A percentile compares a stretch with the other conserved stretches of the same genome.
Evolutionary conservation across 495 filamentous ascomycete genomes (phyloP).

Genomic region (Aspergillus haitiensis): DNA sequence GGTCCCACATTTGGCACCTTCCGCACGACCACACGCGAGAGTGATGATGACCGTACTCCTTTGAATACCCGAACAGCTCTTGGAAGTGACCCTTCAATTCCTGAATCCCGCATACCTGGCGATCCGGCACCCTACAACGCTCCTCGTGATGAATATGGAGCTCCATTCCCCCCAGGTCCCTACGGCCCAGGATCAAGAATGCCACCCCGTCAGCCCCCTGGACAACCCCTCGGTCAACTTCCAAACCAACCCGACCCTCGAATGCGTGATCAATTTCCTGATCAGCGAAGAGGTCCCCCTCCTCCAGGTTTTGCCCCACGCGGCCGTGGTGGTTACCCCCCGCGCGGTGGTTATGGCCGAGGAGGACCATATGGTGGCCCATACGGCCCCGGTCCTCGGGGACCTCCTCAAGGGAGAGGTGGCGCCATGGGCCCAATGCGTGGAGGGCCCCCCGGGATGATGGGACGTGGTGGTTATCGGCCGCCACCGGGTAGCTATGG

Average conservation of each 20-base stretch:
- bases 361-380: constrained; percentile 48
- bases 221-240: constrained; percentile 38
- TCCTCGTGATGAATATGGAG: constrained; percentile 69
- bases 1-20: constrained; percentile 76
- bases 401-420: constrained; percentile 35
- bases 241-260: constrained; percentile 49
- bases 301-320: constrained; percentile 55
- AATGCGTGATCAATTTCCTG: constrained; percentile 60
- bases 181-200: constrained; percentile 43
- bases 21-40: constrained; percentile 62
- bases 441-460: constrained; percentile 35
- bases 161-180: constrained; percentile 52
- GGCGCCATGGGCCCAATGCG: constrained; percentile 41
- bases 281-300: constrained; percentile 50
- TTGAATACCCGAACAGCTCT: constrained; percentile 63
- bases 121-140: constrained; percentile 36
- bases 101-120: constrained; percentile 21
- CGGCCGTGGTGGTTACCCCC: constrained; percentile 53
- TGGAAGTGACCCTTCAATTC: constrained; percentile 28
- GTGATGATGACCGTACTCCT: constrained; percentile 79
- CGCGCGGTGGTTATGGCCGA: constrained; percentile 60
- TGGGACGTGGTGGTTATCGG: constrained; percentile 52
- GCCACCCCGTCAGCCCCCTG: constrained; percentile 40
- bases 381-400: constrained; percentile 36
- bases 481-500: constrained; percentile 53